Conservation (phyloP, 345 rosid genomes). For the Alliaria petiolata region DNA sequence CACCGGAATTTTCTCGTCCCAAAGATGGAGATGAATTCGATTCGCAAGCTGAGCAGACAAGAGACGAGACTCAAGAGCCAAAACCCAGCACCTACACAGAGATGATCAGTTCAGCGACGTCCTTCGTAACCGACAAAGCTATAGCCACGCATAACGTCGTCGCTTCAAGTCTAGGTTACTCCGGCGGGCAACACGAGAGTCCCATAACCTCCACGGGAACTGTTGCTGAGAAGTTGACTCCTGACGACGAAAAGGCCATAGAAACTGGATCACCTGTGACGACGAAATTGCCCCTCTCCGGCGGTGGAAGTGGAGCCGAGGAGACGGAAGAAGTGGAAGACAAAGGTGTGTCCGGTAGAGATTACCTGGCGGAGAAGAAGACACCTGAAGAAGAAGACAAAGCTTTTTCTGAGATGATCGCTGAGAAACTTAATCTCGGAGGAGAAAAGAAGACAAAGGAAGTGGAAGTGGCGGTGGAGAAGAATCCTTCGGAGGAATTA, state of each 20-base stretch:
- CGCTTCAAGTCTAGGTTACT: conserved; percentile 50
- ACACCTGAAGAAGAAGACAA: conserved; percentile 67
- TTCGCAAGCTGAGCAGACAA: neutral
- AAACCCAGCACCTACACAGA: conserved; percentile 37
- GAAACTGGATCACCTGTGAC: conserved; percentile 33
- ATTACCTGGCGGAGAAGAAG: conserved; percentile 50
- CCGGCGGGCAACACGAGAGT: neutral
- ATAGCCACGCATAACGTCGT: conserved; percentile 35
- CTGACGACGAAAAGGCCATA: conserved; percentile 34
- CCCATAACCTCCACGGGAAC: neutral
- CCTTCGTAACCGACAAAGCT: conserved; percentile 37
- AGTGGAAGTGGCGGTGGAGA: conserved; percentile 37
- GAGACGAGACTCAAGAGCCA: conserved; percentile 17
- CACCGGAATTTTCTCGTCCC: conserved; percentile 32
- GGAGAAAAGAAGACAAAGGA: conserved; percentile 36
- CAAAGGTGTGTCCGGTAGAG: conserved; percentile 37
- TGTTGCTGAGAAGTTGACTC: conserved; percentile 39
- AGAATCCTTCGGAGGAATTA: conserved; percentile 14
- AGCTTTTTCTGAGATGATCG: conserved; percentile 50
- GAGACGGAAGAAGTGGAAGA: conserved; percentile 30
- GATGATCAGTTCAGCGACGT: conserved; percentile 36
- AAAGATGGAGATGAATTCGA: neutral
- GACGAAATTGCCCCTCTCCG: conserved; percentile 29
- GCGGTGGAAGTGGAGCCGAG: neutral
- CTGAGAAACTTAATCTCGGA: conserved; percentile 38